Base-by-base conservation (phyloP, 176 grass and related monocot genomes). In the Musa beccarii region DNA sequence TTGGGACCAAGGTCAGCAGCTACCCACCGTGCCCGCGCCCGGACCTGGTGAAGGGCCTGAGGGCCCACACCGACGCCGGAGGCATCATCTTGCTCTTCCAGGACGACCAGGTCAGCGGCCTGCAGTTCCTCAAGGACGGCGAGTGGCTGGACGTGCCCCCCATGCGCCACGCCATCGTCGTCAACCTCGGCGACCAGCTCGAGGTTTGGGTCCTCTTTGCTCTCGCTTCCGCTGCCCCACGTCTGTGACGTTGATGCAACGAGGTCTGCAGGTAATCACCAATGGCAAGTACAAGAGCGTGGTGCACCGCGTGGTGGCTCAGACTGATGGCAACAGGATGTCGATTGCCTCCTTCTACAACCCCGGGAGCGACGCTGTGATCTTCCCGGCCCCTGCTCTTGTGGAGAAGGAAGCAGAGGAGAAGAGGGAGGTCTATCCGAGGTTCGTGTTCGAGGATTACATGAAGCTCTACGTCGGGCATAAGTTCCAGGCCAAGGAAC, bases 311-410 rank as follows among this genome's bases (percentile, higher is more conserved):
- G 93, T 93, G 62, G 81, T 92, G 20, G 87, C 86, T 5, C 84
- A 90, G 82, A 64, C 71, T 0, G 79, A 93, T 21, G 90, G 93
- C 1, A 87, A 92, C 82, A 62, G 90, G 66, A 92, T 93, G 90
- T 97, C 93, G 71, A 84, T 97, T 59, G 90, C 88, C 0, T 93
- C 90, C 1, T 97, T 97, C 84, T 97, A 97, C 75, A 97, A 97
- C 78, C 93, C 90, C 0, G 86, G 85, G 52, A 43, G 57, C 49
- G 87, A 97, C 19, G 86, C 93, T 0, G 79, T 97, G 16, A 92
- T 97, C 79, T 97, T 85, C 86, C 94, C 93, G 0, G 90, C 88
- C 43, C 90, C 90, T 23, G 75, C 87, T 62, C 82, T 97, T 57
- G 84, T 73, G 8, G 62, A 78, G 65, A 65, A 79, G 64, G 85